Base-by-base conservation (phyloP, 306 rosid genomes). In the Astragalus membranaceus region DNA sequence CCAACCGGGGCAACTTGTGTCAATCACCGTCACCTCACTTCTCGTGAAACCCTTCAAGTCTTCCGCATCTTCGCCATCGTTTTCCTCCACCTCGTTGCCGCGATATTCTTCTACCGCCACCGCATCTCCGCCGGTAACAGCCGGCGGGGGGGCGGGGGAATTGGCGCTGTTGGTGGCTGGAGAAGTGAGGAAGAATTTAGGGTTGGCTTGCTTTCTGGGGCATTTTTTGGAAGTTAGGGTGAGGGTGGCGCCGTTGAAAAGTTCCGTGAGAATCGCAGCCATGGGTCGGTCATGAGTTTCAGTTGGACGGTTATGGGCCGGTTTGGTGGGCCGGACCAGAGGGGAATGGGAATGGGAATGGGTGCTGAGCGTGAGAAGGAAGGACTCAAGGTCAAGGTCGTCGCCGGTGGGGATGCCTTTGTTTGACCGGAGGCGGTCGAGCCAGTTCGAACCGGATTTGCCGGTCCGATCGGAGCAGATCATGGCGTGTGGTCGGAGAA, bases 11-110 rank as follows among this genome's bases (percentile, higher is more conserved):
- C 70, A 75, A 63, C 98, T 94, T 17, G 97, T 94, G 62, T 94
- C 98, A 23, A 94, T 90, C 68, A 94, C 92, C 0, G 98, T 94
- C 42, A 91, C 95, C 69, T 94, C 98, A 37, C 95, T 90, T 82
- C 78, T 83, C 8, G 97, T 84, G 75, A 85, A 94, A 8, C 98
- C 98, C 64, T 51, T 76, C 42, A 94, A 67, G 59, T 93, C 94
- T 46, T 82, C 81, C 47, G 64, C 81, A 2, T 62, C 82, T 15
- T 79, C 72, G 13, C 74, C 75, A 3, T 73, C 83, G 4, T 73
- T 74, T 4, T 42, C 86, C 0, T 61, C 86, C 8, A 69, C 79
- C 0, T 42, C 54, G 9, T 10, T n/a, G 0, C 15, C 17, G 10
- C 26, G 50, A 32, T 54, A 67, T 58, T 41, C 78, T 23, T 59